Evolutionary conservation across 768 basidiomycete species (phyloP).

Genomic region (Serendipita sp.): DNA sequence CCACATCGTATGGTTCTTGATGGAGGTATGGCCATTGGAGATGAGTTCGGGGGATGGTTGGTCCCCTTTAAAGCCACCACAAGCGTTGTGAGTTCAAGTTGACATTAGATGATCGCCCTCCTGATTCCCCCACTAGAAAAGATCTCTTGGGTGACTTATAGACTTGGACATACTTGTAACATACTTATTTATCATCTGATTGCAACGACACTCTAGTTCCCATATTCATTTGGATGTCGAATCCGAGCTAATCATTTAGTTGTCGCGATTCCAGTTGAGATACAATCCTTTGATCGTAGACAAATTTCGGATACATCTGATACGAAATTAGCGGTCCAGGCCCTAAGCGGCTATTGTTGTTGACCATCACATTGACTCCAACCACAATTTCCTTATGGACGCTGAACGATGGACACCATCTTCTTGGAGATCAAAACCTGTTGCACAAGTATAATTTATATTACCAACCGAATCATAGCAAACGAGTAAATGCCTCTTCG

Average conservation of each 20-base stretch:
- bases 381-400: too few species aligned
- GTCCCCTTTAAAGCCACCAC: neutral
- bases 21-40: slow-evolving; percentile 4
- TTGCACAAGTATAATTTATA: slow-evolving; percentile 44
- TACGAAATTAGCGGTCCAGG: too few species aligned
- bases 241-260: too few species aligned
- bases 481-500: neutral
- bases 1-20: slow-evolving; percentile 3
- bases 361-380: too few species aligned
- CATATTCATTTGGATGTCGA: too few species aligned
- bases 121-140: neutral
- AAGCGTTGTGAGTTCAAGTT: neutral
- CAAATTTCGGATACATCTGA: too few species aligned
- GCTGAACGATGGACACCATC: slow-evolving; percentile 42
- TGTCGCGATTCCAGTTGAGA: too few species aligned
- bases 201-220: too few species aligned
- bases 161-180: neutral
- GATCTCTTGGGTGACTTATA: neutral
- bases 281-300: too few species aligned
- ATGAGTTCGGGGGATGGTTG: slow-evolving; percentile 3
- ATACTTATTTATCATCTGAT: too few species aligned
- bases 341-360: too few species aligned
- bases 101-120: too few species aligned
- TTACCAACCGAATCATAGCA: neutral
- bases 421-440: slow-evolving; percentile 63